These are phyloP conservation scores for Phialophora verrucosa DNA, from an alignment of 2,329 filamentous ascomycete species.

Conservation along the genomic window DNA sequence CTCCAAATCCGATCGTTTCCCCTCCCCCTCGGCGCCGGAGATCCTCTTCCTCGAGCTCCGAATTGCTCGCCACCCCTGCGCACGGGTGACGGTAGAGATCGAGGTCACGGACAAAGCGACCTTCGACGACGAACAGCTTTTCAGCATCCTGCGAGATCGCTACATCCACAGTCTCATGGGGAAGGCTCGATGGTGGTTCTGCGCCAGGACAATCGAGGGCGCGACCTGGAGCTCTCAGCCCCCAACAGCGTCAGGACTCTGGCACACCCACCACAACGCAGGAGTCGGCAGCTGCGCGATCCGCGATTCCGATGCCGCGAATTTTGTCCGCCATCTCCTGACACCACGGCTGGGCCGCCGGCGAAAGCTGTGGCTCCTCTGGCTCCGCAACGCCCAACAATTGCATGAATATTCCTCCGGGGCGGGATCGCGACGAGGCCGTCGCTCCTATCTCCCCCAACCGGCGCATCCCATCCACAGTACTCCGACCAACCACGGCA, in stretches of 20 bases:
- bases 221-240: conserved; percentile 7
- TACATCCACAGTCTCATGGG: conserved; percentile 36
- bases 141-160: conserved; percentile 32
- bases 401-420: neutral
- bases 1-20: conserved; percentile 34
- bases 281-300: neutral
- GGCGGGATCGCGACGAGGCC: neutral
- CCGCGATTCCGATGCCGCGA: conserved; percentile 29
- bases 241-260: neutral
- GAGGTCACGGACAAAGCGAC: conserved; percentile 33
- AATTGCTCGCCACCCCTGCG: conserved; percentile 33
- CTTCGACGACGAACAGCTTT: conserved; percentile 40
- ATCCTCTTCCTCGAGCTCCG: conserved; percentile 37
- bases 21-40: conserved; percentile 36
- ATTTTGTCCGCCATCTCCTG: conserved; percentile 34
- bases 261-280: neutral
- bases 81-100: conserved; percentile 31
- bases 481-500: neutral
- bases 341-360: conserved; percentile 33
- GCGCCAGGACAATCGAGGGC: conserved; percentile 31
- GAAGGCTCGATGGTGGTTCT: conserved; percentile 27
- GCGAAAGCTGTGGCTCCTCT: conserved; percentile 39
- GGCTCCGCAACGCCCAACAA: conserved; percentile 35
- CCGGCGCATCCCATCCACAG: neutral
- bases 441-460: neutral